phyloP scores from a whole-genome alignment of 371 early-diverging fungal species.

The Mucor plumbeus region DNA sequence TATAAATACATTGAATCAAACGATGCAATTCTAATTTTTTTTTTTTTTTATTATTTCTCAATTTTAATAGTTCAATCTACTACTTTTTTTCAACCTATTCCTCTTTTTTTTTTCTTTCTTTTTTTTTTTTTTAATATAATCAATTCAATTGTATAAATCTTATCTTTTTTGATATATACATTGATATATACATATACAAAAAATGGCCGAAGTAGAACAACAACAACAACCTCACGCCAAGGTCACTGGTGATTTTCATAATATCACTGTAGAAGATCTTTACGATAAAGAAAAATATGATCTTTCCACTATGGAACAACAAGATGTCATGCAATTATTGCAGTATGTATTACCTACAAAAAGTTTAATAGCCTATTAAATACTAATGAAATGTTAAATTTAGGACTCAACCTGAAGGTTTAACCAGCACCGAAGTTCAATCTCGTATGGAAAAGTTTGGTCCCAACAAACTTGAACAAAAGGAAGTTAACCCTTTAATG shows the following conservation, averaged over 20 bases:
- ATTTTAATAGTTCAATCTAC: not conserved
- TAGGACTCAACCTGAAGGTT: conserved; percentile 62
- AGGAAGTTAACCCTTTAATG: conserved; percentile 77
- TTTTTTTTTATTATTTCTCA: not conserved
- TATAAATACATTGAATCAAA: not conserved
- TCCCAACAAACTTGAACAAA: conserved; percentile 70
- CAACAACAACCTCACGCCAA: conserved; percentile 29
- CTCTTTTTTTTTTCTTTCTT: not conserved
- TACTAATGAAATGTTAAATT: not conserved
- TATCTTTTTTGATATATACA: not conserved
- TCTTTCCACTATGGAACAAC: conserved; percentile 77
- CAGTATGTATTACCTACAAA: conserved; percentile 49
- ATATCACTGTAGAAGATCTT: conserved; percentile 68
- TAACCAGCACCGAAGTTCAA: conserved; percentile 67
- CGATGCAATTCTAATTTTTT: not conserved
- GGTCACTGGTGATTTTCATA: conserved; percentile 35
- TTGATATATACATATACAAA: conserved; percentile 2
- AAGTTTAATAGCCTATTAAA: not conserved
- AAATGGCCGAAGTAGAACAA: conserved; percentile 28
- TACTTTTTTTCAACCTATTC: not conserved
- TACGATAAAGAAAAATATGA: conserved; percentile 83
- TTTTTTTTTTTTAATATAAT: not conserved
- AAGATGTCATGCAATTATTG: conserved; percentile 70
- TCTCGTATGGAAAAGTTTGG: conserved; percentile 70
- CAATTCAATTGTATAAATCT: conserved; percentile 1